phyloP scores from a whole-genome alignment of 139 green algal genomes.

The Volvox reticuliferus region DNA sequence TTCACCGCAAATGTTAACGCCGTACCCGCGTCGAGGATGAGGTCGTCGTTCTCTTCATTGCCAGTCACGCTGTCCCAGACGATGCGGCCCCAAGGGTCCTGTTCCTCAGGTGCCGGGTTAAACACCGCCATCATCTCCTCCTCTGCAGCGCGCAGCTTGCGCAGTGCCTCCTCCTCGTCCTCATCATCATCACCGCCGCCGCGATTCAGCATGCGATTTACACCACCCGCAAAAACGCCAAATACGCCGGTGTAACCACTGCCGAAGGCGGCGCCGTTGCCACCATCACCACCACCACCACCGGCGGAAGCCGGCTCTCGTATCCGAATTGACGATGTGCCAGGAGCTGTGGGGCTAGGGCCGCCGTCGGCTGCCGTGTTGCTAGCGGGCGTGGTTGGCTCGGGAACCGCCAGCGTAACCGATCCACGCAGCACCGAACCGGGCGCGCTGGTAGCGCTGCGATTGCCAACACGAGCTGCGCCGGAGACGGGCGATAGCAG shows the following conservation, averaged over 20 bases:
- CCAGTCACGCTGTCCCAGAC: conserved; percentile 56
- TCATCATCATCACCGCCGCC: background rate
- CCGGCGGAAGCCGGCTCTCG: background rate
- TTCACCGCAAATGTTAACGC: background rate
- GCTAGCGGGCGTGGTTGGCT: background rate
- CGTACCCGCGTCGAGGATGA: conserved; percentile 51
- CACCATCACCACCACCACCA: background rate
- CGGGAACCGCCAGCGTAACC: background rate
- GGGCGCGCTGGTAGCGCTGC: background rate
- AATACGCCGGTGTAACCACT: background rate
- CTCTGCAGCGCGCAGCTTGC: conserved; percentile 5
- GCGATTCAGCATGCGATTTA: background rate
- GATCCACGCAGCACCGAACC: background rate
- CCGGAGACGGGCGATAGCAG: background rate
- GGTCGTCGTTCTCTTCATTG: conserved; percentile 33
- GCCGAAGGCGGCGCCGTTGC: background rate
- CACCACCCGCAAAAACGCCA: background rate
- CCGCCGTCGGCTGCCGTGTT: background rate
- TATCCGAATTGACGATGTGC: background rate
- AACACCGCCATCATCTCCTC: conserved; percentile 28
- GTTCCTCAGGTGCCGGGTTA: conserved; percentile 25
- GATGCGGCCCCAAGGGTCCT: conserved; percentile 45
- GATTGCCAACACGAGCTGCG: background rate
- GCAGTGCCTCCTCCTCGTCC: conserved; percentile 35
- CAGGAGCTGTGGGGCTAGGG: background rate